A percentile compares a stretch with the other conserved stretches of the same genome.
These are phyloP conservation scores for Fraxinus platypoda DNA, from an alignment of 305 asterid species.

Conservation along the genomic window DNA sequence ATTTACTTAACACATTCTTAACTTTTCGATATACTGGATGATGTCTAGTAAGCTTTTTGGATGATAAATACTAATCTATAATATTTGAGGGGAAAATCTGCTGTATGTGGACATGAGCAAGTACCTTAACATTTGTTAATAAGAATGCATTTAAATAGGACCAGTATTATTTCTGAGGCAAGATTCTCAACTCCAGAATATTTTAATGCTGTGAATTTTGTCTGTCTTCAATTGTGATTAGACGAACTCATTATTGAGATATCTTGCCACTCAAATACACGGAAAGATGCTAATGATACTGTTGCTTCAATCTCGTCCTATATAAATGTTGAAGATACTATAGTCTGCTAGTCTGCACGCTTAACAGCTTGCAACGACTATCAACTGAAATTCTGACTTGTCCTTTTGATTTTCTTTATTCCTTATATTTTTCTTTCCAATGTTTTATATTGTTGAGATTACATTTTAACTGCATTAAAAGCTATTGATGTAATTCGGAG, in stretches of 20 bases:
- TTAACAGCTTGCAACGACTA: background rate
- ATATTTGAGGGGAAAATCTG: background rate
- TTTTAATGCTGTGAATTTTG: background rate
- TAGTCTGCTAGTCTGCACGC: background rate
- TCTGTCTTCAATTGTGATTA: background rate
- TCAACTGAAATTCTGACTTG: background rate
- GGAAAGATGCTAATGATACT: background rate
- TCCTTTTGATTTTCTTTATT: background rate
- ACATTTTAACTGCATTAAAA: background rate
- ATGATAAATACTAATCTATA: background rate
- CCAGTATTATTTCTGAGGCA: constrained; percentile 7
- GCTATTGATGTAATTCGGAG: background rate
- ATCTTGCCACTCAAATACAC: background rate
- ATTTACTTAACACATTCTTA: background rate
- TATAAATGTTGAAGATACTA: background rate
- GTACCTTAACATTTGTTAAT: background rate
- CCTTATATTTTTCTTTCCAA: background rate
- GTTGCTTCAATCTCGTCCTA: background rate
- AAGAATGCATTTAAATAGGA: background rate
- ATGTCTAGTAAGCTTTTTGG: background rate
- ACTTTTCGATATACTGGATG: background rate
- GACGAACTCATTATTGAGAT: background rate
- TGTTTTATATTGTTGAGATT: background rate
- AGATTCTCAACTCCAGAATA: background rate
- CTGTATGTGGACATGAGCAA: background rate